A percentile compares a stretch with the other conserved stretches of the same genome.
Conservation (phyloP, 805 yeast species). For the Wilhelminamyces savonicus region DNA sequence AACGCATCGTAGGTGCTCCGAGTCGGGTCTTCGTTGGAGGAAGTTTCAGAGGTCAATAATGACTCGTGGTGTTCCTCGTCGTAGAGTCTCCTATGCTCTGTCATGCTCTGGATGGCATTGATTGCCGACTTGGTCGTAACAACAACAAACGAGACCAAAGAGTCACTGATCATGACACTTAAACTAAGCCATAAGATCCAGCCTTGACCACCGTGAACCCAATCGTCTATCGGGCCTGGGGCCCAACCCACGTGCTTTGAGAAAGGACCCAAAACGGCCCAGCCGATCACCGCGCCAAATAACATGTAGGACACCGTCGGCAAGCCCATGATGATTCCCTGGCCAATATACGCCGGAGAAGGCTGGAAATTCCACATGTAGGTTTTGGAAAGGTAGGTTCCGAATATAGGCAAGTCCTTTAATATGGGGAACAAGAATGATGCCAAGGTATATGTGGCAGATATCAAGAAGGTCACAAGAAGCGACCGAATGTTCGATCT, state of each 20-base stretch:
- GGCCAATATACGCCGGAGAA: conserved; percentile 96
- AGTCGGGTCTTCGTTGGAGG: too few species aligned
- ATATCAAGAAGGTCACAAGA: conserved; percentile 52
- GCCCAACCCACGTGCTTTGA: conserved; percentile 77
- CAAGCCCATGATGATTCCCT: conserved; percentile 95
- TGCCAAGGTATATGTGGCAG: conserved; percentile 65
- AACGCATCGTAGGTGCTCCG: not conserved
- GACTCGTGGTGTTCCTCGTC: not conserved
- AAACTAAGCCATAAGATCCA: conserved; percentile 95
- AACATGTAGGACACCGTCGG: conserved; percentile 89
- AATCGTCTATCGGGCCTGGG: conserved; percentile 81
- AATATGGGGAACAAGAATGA: conserved; percentile 72
- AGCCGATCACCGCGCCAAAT: conserved; percentile 82
- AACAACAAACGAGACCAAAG: conserved; percentile 71
- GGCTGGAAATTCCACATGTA: conserved; percentile 90
- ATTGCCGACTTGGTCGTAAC: conserved; percentile 43
- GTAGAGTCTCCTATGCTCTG: conserved; percentile 1
- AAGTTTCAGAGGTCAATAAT: too few species aligned
- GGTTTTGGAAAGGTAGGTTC: conserved; percentile 48
- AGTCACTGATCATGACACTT: conserved; percentile 91
- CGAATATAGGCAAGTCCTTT: conserved; percentile 70
- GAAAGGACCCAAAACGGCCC: conserved; percentile 87
- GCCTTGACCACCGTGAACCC: conserved; percentile 93
- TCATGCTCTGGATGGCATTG: conserved; percentile 3
- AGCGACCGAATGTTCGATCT: conserved; percentile 57